These are phyloP conservation scores for Trypanosoma congolense DNA, from an alignment of 208 protist genomes.

Conservation along the genomic window DNA sequence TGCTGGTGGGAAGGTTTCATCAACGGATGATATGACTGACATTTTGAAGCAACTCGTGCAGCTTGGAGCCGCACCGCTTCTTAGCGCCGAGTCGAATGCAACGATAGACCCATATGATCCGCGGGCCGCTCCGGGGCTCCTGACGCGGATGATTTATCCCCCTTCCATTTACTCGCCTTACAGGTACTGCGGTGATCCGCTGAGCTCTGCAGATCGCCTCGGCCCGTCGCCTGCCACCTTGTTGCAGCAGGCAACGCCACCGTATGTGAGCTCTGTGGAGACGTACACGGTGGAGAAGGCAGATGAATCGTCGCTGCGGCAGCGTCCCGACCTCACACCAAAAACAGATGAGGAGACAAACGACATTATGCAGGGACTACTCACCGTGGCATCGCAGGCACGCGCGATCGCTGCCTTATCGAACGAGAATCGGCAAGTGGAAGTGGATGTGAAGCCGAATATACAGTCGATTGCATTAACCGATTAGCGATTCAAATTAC, in stretches of 20 bases:
- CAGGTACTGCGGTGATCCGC: conserved; percentile 49
- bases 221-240: background rate
- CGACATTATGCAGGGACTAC: conserved; percentile 18
- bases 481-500: too few species aligned
- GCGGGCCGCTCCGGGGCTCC: conserved; percentile 32
- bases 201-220: background rate
- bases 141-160: conserved; percentile 56
- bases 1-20: background rate
- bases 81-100: conserved; percentile 31
- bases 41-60: conserved; percentile 54
- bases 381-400: conserved; percentile 15
- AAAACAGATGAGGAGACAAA: conserved; percentile 22
- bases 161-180: conserved; percentile 69
- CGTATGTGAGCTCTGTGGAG: conserved; percentile 28
- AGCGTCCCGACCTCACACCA: conserved; percentile 16
- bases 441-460: conserved; percentile 22
- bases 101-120: conserved; percentile 44
- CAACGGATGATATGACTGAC: conserved; percentile 26
- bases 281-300: conserved; percentile 23
- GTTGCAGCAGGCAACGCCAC: conserved; percentile 2
- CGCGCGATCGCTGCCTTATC: conserved; percentile 10
- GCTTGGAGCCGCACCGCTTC: conserved; percentile 62
- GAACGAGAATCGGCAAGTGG: conserved; percentile 1
- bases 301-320: conserved; percentile 1
- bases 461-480: conserved; percentile 8